Base-by-base conservation (phyloP, 768 basidiomycete species). In the Favolaschia claudopus region DNA sequence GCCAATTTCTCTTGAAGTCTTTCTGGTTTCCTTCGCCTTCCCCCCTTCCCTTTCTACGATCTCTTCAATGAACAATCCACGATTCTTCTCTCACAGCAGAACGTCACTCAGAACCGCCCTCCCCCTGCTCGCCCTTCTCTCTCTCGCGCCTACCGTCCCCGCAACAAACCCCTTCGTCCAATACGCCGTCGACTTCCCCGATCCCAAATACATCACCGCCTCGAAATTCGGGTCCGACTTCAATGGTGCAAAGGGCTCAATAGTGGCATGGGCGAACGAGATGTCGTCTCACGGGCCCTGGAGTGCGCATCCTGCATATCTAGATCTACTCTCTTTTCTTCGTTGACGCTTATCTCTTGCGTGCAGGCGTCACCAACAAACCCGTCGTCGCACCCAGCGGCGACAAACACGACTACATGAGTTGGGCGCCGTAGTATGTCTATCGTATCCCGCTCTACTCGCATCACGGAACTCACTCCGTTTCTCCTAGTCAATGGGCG, bases 401-500 rank as follows among this genome's bases (percentile, higher is more conserved):
- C 13, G 51, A 53, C 25, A 53, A 53, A 20, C 51, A 42, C 39
- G 51, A 53, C 38, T 53, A 53, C 20, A 53, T 53, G 51, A 53
- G 51, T 29, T 53, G 51, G 51, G 51, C 51, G 20, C 51, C 51
- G 13, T 53, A 53, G 51, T 53, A 53, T 17, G 51, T n/a, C 42
- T 36, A 22, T 39, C 14, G 34, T 34, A 13, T 8, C n/a, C n/a
- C n/a, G n/a, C n/a, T n/a, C n/a, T n/a, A n/a, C n/a, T n/a, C n/a
- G n/a, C n/a, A n/a, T n/a, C n/a, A n/a, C n/a, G n/a, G n/a, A n/a
- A n/a, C n/a, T n/a, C n/a, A n/a, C n/a, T n/a, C n/a, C n/a, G n/a
- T n/a, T n/a, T n/a, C 9, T 24, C 22, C 0, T 55, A 87, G 85
- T 58, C 80, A 77, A 71, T 88, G 88, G 88, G 86, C 88, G 0